Evolutionary conservation across 1,284 basidiomycete genomes (phyloP), one percentile per base, ranked within the genome.

Genomic region (Papiliotrema fonsecae): DNA sequence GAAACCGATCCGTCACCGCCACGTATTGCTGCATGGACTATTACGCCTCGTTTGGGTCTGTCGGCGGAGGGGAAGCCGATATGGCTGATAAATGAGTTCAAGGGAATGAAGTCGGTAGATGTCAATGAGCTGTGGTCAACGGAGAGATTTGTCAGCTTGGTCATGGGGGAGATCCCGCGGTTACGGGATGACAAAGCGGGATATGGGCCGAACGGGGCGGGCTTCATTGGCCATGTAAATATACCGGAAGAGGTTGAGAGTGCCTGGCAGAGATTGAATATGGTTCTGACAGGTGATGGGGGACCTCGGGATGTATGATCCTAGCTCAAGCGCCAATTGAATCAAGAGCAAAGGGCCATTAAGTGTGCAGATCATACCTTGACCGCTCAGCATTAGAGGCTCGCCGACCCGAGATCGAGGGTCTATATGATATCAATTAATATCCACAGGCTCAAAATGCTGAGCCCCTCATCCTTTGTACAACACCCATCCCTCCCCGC

Each of bases 71-170:
- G n/a, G n/a, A n/a, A n/a, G n/a, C n/a, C 10, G n/a, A 32, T 32
- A 32, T 6, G 22, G 22, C 6, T 14, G 38, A 21, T 39, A 25
- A 7, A 24, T 39, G 35, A 36, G 16, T 14, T 10, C 13, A 19
- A 11, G 35, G 19, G 38, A 39, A 24, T 19, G 38, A 39, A 9
- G 22, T 10, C 19, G 35, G 19, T 6, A 39, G 26, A 36, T 36
- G 16, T n/a, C 16, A 36, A 36, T 36, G 21, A 36, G 16, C 30
- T 9, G 30, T n/a, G n/a, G n/a, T n/a, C n/a, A n/a, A n/a, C n/a
- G n/a, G n/a, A n/a, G n/a, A n/a, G 53, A 26, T 55, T 51, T 22
- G 18, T 55, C 9, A 32, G 39, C 35, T 42, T 55, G n/a, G n/a
- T 55, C 18, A 21, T 45, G 7, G 44, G 44, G 10, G 44, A 45